Evolutionary conservation across 2,329 filamentous ascomycete species (phyloP).

Genomic region (Onygena corvina): DNA sequence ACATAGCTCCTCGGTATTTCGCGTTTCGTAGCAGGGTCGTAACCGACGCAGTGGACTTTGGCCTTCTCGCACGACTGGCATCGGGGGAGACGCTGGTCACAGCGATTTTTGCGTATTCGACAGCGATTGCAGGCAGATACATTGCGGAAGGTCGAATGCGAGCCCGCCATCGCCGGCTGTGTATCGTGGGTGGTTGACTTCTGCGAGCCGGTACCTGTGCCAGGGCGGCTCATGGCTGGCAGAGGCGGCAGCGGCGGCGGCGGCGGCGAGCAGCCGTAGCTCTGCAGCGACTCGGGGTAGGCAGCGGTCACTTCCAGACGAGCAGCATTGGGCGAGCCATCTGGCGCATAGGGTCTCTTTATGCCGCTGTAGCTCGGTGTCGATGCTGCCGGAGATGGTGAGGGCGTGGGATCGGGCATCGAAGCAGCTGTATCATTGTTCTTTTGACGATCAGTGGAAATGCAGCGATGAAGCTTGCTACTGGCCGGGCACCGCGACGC

Average conservation of each 20-base stretch:
- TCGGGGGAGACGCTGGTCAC: constrained; percentile 82
- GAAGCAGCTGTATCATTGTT: background rate
- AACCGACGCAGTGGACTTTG: constrained; percentile 81
- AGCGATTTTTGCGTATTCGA: constrained; percentile 82
- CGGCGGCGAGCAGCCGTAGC: background rate
- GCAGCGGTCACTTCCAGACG: constrained; percentile 3
- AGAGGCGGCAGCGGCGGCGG: background rate
- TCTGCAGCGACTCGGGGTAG: background rate
- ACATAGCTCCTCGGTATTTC: constrained; percentile 91
- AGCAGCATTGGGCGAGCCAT: background rate
- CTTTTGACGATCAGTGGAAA: background rate
- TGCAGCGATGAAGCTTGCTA: too few relatives aligned
- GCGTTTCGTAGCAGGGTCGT: constrained; percentile 90
- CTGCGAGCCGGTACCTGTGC: background rate
- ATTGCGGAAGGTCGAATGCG: constrained; percentile 54
- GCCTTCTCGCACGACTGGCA: constrained; percentile 90
- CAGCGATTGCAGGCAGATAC: constrained; percentile 93
- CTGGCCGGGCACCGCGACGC: too few relatives aligned
- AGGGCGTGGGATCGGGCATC: constrained; percentile 2
- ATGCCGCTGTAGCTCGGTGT: background rate
- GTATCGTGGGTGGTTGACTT: constrained; percentile 13
- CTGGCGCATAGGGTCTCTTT: background rate
- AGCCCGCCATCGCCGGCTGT: constrained; percentile 19
- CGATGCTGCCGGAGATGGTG: background rate
- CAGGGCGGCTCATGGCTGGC: constrained; percentile 1